A percentile compares a stretch with the other conserved stretches of the same genome.
Conservation (phyloP, 495 filamentous ascomycete species). For the Cercophora sp. region DNA sequence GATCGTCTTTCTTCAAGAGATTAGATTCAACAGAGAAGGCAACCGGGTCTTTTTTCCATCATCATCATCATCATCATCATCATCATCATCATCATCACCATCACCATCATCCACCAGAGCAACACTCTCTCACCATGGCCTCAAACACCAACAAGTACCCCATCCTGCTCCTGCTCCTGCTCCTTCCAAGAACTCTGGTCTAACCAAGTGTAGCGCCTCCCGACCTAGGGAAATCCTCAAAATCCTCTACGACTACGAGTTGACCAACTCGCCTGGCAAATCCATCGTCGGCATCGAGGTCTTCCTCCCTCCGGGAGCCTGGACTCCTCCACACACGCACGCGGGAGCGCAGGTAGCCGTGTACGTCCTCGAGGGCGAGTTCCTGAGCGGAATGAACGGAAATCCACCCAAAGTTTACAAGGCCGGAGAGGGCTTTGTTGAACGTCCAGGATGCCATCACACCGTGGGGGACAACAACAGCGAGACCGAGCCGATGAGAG, state of each 20-base stretch:
- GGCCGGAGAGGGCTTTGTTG: slow-evolving; percentile 5
- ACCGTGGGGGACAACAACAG: slow-evolving; percentile 14
- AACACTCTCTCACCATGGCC: no score
- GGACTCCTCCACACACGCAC: slow-evolving; percentile 9
- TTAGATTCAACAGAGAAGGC: no score
- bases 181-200: no score
- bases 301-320: slow-evolving; percentile 3
- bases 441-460: slow-evolving; percentile 14
- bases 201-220: no score
- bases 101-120: no score
- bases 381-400: slow-evolving; percentile 16
- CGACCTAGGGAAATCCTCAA: slow-evolving; percentile 10
- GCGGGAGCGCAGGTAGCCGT: slow-evolving; percentile 12
- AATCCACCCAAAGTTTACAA: slow-evolving; percentile 9
- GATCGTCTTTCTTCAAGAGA: no score
- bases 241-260: slow-evolving; percentile 16
- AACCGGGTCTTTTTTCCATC: no score
- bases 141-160: no score
- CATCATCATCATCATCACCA: no score
- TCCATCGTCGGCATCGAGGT: slow-evolving; percentile 15
- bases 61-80: no score
- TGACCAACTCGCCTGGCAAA: slow-evolving; percentile 14
- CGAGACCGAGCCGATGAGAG: slow-evolving; percentile 7
- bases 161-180: no score
- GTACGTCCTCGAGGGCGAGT: slow-evolving; percentile 14